phyloP scores from a whole-genome alignment of 2,329 filamentous ascomycete genomes.

The Arthrobotrys musiformis region DNA sequence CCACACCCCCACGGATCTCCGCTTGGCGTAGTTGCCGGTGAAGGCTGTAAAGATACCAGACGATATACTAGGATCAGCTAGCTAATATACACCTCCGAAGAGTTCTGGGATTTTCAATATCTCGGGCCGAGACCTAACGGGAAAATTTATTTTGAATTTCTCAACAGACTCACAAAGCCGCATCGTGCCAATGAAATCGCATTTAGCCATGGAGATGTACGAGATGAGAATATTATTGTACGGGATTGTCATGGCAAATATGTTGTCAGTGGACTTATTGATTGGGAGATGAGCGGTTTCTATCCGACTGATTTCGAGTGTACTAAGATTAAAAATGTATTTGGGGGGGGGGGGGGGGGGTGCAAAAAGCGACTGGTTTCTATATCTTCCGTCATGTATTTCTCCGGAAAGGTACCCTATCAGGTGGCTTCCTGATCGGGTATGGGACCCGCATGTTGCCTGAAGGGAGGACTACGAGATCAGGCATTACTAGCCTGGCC shows the following conservation, averaged over 20 bases:
- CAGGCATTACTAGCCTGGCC: conserved; percentile 7
- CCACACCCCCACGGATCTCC: conserved; percentile 27
- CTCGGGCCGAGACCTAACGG: not conserved
- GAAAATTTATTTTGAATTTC: conserved; percentile 20
- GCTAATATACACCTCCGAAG: conserved; percentile 28
- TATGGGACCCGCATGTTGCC: conserved; percentile 29
- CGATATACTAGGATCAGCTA: conserved; percentile 18
- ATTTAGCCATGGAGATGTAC: conserved; percentile 35
- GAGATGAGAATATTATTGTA: conserved; percentile 36
- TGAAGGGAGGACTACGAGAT: conserved; percentile 25
- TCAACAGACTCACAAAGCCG: conserved; percentile 27
- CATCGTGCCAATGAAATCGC: conserved; percentile 25
- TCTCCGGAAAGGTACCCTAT: conserved; percentile 41
- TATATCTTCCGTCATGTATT: conserved; percentile 35
- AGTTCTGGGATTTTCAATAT: conserved; percentile 41
- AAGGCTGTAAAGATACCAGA: conserved; percentile 40
- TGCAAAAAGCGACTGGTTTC: conserved; percentile 19
- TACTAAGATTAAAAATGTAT: conserved; percentile 37
- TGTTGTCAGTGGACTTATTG: conserved; percentile 58
- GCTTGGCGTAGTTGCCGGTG: conserved; percentile 33
- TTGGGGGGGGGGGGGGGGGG: not conserved
- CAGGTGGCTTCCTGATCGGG: conserved; percentile 24
- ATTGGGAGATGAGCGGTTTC: conserved; percentile 60
- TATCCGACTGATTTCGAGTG: conserved; percentile 60
- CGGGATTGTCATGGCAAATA: conserved; percentile 26